Conservation (phyloP, 179 eudicot genomes). For the Drosera spatulata region DNA sequence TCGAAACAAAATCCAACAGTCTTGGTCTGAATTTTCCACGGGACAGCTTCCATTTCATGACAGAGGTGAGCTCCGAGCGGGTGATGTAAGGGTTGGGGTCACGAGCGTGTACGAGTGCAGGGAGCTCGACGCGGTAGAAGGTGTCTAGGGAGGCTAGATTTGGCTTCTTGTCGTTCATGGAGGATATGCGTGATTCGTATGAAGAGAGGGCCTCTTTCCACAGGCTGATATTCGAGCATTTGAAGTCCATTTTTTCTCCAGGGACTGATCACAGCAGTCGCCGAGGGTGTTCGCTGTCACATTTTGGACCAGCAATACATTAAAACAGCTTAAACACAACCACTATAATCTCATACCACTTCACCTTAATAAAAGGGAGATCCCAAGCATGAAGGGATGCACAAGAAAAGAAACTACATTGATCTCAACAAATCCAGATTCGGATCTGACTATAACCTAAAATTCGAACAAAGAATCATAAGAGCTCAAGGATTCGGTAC, state of each 20-base stretch:
- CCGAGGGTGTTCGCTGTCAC: too few species aligned
- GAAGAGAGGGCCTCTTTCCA: conserved; percentile 50
- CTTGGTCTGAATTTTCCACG: conserved; percentile 91
- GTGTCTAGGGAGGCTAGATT: conserved; percentile 43
- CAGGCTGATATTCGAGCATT: conserved; percentile 20
- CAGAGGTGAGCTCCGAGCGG: conserved; percentile 51
- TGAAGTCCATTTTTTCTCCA: conserved; percentile 29
- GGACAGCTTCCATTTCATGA: conserved; percentile 89
- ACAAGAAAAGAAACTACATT: too few species aligned
- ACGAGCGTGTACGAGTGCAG: conserved; percentile 47
- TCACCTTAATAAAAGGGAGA: too few species aligned
- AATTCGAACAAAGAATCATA: too few species aligned
- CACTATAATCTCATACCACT: too few species aligned
- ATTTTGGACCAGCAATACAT: too few species aligned
- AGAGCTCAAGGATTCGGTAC: too few species aligned
- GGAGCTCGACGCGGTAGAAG: conserved; percentile 59
- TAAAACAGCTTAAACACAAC: too few species aligned
- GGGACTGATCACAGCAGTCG: neutral
- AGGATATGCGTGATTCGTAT: conserved; percentile 30
- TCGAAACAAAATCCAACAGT: conserved; percentile 49
- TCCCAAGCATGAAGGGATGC: too few species aligned
- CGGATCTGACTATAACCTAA: too few species aligned
- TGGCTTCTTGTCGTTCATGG: conserved; percentile 27
- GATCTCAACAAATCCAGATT: too few species aligned
- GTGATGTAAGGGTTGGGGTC: conserved; percentile 58